Base-by-base conservation (phyloP, 2,329 filamentous ascomycete genomes). In the Fusarium torulosum region DNA sequence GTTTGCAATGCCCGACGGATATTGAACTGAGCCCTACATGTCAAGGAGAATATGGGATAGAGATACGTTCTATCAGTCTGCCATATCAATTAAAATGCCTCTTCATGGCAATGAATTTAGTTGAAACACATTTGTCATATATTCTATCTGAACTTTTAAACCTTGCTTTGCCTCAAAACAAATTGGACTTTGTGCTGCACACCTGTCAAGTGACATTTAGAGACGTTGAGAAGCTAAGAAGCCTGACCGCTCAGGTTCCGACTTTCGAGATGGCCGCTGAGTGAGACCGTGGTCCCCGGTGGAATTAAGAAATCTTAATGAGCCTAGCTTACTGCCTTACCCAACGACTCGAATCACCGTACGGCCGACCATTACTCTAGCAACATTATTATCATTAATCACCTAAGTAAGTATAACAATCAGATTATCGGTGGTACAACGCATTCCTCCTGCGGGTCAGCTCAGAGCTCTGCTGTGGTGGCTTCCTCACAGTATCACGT, bases 181-280 rank as follows among this genome's bases (percentile, higher is more conserved):
- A 10, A 25, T 9, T 3, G 23, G 7, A 3, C 6, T 25, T 25
- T 25, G 2, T 25, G 23, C 23, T 27, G 25, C 4, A 10, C 4
- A 10, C 8, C 8, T 27, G 10, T 4, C 8, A 27, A 27, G 25
- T 27, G 25, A 27, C 8, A 3, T 10, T 27, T 10, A 11, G 27
- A 13, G 27, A 13, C 27, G 1, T 13, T 29, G 14, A 5, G 29
- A 33, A 33, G 14, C 14, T 33, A 33, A 31, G 5, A 31, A 15
- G 14, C 14, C 14, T 15, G 29, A 15, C 29, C 29, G 29, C 29
- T 33, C 15, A 10, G 29, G 29, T 33, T 33, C 29, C 7, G 4
- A 8, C 20, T n/a, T 6, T 11, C 2, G 19, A 23, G 13, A 19
- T 53, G n/a, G 19, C 35, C 53, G 60, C 62, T 65, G 62, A 65